Evolutionary conservation across 345 rosid species (phyloP).

Genomic region (Salix exigua): DNA sequence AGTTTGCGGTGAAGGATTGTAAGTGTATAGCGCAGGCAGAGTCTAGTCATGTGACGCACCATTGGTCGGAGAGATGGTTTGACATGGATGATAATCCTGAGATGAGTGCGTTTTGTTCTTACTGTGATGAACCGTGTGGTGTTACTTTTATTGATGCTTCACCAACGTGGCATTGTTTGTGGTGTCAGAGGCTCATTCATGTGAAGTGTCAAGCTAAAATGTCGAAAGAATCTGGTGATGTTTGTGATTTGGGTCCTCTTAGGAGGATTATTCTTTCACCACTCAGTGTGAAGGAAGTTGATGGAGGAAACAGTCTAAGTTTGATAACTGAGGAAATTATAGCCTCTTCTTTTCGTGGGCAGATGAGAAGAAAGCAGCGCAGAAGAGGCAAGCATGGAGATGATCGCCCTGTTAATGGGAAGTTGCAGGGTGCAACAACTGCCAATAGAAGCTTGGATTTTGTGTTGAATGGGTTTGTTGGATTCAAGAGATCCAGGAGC

Average conservation of each 20-base stretch:
- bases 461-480: not conserved
- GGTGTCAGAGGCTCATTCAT: constrained; percentile 1
- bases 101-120: not conserved
- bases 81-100: not conserved
- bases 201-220: not conserved
- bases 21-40: not conserved
- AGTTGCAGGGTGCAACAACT: not conserved
- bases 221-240: not conserved
- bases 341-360: not conserved
- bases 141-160: not conserved
- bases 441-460: not conserved
- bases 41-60: not conserved
- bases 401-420: not conserved
- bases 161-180: not conserved
- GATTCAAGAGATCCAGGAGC: not conserved
- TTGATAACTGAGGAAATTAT: not conserved
- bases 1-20: not conserved
- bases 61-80: not conserved
- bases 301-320: not conserved
- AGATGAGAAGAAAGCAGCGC: not conserved
- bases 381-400: not conserved
- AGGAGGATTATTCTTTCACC: not conserved
- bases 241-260: not conserved
- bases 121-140: not conserved
- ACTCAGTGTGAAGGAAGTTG: not conserved